These are phyloP conservation scores for Monilinia laxa DNA, from an alignment of 2,329 filamentous ascomycete species.

Conservation along the genomic window DNA sequence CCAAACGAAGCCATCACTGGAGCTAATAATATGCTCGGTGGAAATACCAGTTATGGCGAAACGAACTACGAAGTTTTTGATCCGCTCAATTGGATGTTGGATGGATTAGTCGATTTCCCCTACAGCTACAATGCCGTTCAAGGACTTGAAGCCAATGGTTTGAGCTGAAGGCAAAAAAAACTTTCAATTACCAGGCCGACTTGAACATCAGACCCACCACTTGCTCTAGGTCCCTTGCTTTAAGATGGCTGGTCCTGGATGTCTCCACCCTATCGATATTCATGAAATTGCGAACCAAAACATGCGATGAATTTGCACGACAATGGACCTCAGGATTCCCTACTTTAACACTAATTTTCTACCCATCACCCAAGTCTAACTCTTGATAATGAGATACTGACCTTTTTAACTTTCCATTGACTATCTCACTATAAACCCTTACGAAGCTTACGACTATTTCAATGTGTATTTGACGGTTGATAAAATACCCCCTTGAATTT, in stretches of 20 bases:
- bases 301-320: background rate
- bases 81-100: conserved; percentile 89
- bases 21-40: conserved; percentile 32
- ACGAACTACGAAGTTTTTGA: conserved; percentile 86
- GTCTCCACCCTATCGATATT: too few species aligned
- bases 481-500: conserved; percentile 4
- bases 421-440: background rate
- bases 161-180: conserved; percentile 27
- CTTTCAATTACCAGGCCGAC: conserved; percentile 1
- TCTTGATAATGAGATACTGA: background rate
- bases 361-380: background rate
- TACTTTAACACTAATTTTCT: background rate
- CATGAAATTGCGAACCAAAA: background rate
- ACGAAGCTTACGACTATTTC: conserved; percentile 7
- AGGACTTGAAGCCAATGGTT: conserved; percentile 45
- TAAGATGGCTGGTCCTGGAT: background rate
- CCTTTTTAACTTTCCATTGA: background rate
- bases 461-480: background rate
- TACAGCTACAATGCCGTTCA: conserved; percentile 61
- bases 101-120: conserved; percentile 79
- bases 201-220: background rate
- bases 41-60: conserved; percentile 56
- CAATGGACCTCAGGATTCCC: too few species aligned
- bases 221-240: background rate
- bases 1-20: conserved; percentile 34